Base-by-base conservation (phyloP, 1,284 basidiomycete species). In the Ustilago curta region DNA sequence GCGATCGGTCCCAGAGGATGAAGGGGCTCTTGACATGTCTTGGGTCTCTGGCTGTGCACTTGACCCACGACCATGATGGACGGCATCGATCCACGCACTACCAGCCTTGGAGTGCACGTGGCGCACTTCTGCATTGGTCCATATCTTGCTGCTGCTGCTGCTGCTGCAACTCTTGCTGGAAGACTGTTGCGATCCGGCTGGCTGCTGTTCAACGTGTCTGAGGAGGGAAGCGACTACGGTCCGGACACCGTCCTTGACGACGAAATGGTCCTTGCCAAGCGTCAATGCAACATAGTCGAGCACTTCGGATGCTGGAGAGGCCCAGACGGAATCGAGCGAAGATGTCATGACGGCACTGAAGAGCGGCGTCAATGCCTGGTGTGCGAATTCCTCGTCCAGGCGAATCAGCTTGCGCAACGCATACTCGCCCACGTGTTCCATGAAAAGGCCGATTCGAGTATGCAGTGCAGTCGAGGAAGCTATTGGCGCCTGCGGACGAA, bases 261-360 rank as follows among this genome's bases (percentile, higher is more conserved):
- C 76, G 44, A 70, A 84, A 45, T 85, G 83, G 35, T 70, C 59
- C 25, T 66, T 53, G 3, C 76, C 68, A 29, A 85, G 79, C 0
- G 82, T 84, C 27, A 69, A 51, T 1, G 81, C 81, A 25, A 84
- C 67, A 27, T 85, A 85, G 14, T 83, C 75, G 27, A 85, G 69
- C 32, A 84, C 62, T 39, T 83, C 82, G 8, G 77, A 64, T 0
- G 78, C 79, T 0, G 84, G 84, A 32, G 72, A 67, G 5, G 58
- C 18, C 50, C 62, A 56, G 0, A 83, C 78, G 0, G 69, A 57
- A 4, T 59, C 52, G 14, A 51, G 40, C 25, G 76, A 60, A 0
- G 59, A 71, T 3, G 83, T 84, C 76, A 82, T 82, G 29, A 83
- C 71, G 0, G 82, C 79, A 43, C 71, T 73, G 19, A 84, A 73